phyloP scores from a whole-genome alignment of 2,329 filamentous ascomycete genomes.

The Sporothrix pallida region DNA sequence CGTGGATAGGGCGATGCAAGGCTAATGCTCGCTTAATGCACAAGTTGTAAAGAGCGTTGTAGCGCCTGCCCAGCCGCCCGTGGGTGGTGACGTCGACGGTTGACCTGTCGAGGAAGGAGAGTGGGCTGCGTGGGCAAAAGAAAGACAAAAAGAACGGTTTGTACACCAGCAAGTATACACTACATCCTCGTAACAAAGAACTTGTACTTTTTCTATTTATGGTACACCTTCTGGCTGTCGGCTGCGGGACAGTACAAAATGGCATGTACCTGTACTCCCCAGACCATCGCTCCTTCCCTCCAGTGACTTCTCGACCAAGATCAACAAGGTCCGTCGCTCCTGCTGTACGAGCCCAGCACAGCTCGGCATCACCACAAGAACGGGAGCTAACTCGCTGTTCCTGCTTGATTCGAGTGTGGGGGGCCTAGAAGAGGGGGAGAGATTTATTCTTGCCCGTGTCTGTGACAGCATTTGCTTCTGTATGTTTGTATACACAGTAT shows the following conservation, averaged over 20 bases:
- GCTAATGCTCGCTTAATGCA: slow-evolving; percentile 17
- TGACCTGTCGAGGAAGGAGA: neutral
- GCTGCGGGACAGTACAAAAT: neutral
- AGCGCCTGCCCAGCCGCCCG: neutral
- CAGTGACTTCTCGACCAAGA: neutral
- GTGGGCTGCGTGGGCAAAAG: neutral
- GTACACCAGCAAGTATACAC: neutral
- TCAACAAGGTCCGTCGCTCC: slow-evolving; percentile 17
- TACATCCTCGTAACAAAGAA: neutral
- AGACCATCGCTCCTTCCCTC: neutral
- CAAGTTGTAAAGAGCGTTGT: neutral
- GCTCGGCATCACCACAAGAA: slow-evolving; percentile 15
- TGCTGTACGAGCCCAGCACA: slow-evolving; percentile 4
- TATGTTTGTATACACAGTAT: neutral
- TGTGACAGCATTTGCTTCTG: neutral
- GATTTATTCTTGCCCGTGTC: slow-evolving; percentile 25
- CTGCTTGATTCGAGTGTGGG: slow-evolving; percentile 20
- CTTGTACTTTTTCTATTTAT: slow-evolving; percentile 1
- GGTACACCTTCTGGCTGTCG: neutral
- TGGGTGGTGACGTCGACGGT: slow-evolving; percentile 25
- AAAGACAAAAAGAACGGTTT: neutral
- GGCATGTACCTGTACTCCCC: neutral
- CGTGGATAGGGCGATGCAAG: slow-evolving; percentile 7
- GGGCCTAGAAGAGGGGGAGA: slow-evolving; percentile 14
- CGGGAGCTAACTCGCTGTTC: neutral